Evolutionary conservation across 306 rosid species (phyloP).

Genomic region (Heteromeles arbutifolia): DNA sequence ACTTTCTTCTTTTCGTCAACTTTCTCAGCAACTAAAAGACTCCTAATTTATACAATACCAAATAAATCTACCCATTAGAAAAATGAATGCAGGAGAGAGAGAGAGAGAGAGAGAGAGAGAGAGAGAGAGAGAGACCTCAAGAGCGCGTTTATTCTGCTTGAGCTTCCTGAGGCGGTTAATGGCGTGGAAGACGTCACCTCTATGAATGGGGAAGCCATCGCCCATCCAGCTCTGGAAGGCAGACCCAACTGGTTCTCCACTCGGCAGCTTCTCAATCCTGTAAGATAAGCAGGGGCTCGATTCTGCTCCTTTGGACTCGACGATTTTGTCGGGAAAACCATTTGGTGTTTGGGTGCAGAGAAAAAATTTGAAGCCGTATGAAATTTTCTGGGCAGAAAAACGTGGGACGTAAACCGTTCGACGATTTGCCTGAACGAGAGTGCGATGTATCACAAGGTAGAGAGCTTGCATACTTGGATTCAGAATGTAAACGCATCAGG

Average conservation of each 20-base stretch:
- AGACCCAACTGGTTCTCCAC: slow-evolving; percentile 47
- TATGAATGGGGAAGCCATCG: slow-evolving; percentile 72
- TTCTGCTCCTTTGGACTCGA: slow-evolving; percentile 21
- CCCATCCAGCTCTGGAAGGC: slow-evolving; percentile 93
- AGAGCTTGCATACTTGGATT: slow-evolving; percentile 22
- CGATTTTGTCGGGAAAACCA: neutral
- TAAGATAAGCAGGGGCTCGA: slow-evolving; percentile 44
- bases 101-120: neutral
- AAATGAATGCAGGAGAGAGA: neutral
- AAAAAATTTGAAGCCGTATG: slow-evolving; percentile 11
- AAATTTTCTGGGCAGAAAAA: slow-evolving; percentile 8
- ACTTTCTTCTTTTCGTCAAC: neutral
- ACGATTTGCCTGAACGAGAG: slow-evolving; percentile 50
- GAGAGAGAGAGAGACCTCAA: slow-evolving; percentile 46
- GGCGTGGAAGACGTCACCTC: slow-evolving; percentile 74
- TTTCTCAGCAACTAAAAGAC: neutral
- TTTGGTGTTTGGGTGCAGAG: slow-evolving; percentile 45
- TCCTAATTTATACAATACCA: neutral
- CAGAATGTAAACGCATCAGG: neutral
- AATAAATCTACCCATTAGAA: neutral
- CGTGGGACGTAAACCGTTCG: slow-evolving; percentile 40
- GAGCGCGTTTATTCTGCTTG: slow-evolving; percentile 70
- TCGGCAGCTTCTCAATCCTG: slow-evolving; percentile 67
- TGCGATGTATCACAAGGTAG: neutral
- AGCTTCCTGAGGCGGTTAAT: slow-evolving; percentile 86